A percentile compares a stretch with the other conserved stretches of the same genome.
phyloP scores from a whole-genome alignment of 225 moss, liverwort and hornwort genomes.

The Takakia lepidozioides region DNA sequence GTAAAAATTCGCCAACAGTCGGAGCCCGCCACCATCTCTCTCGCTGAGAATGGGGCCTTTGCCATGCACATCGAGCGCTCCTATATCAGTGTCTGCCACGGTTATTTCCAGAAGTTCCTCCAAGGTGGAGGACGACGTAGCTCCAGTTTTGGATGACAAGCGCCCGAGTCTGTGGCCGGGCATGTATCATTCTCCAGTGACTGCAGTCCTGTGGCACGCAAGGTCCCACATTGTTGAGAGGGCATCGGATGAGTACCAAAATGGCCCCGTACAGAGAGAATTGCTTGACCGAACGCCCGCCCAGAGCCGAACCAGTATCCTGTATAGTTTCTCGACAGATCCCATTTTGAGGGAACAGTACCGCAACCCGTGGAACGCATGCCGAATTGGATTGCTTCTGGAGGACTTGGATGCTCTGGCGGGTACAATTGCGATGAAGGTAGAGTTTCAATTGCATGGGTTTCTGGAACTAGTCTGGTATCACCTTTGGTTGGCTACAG shows the following conservation, averaged over 20 bases:
- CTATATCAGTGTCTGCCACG: too few relatives aligned
- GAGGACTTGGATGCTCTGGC: constrained; percentile 96
- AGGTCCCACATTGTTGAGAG: constrained; percentile 65
- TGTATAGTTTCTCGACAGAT: constrained; percentile 49
- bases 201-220: constrained; percentile 87
- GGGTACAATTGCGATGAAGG: constrained; percentile 91
- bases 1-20: too few relatives aligned
- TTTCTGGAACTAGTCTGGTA: too few relatives aligned
- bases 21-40: too few relatives aligned
- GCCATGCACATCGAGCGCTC: too few relatives aligned
- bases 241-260: constrained; percentile 19
- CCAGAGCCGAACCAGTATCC: constrained; percentile 64
- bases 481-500: too few relatives aligned
- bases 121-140: too few relatives aligned
- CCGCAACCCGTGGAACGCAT: constrained; percentile 78
- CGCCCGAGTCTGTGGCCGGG: constrained; percentile 75
- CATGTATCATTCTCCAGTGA: constrained; percentile 93
- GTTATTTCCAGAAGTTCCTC: too few relatives aligned
- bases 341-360: constrained; percentile 79
- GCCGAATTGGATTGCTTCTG: constrained; percentile 73
- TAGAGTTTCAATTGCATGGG: too few relatives aligned
- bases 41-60: too few relatives aligned
- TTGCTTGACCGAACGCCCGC: constrained; percentile 41
- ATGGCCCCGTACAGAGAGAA: constrained; percentile 26
- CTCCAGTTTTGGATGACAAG: constrained; percentile 7